Conservation (phyloP, 2,329 filamentous ascomycete species). For the Sclerotinia minor region DNA sequence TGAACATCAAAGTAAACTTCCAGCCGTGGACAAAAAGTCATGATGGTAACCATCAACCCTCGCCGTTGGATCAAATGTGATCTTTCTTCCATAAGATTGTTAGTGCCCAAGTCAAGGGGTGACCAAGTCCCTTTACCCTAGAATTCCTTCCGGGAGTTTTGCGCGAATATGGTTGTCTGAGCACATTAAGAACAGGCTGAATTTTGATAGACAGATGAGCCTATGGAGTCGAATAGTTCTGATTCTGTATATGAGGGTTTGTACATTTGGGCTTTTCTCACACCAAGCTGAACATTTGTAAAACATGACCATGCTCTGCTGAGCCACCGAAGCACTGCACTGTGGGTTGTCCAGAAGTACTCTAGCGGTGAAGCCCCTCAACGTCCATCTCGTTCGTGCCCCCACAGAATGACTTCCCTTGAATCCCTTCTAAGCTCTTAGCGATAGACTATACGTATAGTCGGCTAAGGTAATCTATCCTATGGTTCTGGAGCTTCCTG, state of each 20-base stretch:
- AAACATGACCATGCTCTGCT: background rate
- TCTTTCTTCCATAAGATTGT: background rate
- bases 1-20: conserved; percentile 18
- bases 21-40: background rate
- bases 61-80: background rate
- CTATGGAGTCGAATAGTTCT: background rate
- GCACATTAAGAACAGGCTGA: background rate
- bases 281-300: conserved; percentile 7
- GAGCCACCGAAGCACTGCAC: background rate
- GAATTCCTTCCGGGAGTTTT: background rate
- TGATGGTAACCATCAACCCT: background rate
- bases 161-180: background rate
- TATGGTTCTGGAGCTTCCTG: background rate
- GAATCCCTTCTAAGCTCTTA: background rate
- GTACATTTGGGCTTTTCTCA: background rate
- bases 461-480: background rate
- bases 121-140: background rate
- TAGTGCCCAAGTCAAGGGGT: background rate
- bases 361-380: conserved; percentile 15
- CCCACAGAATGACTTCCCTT: conserved; percentile 6
- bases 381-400: background rate
- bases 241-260: background rate
- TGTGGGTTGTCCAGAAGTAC: conserved; percentile 1
- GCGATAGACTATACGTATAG: no score
- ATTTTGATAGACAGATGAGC: background rate